phyloP scores from a whole-genome alignment of 2,329 filamentous ascomycete species.

The Aspergillus sp. region DNA sequence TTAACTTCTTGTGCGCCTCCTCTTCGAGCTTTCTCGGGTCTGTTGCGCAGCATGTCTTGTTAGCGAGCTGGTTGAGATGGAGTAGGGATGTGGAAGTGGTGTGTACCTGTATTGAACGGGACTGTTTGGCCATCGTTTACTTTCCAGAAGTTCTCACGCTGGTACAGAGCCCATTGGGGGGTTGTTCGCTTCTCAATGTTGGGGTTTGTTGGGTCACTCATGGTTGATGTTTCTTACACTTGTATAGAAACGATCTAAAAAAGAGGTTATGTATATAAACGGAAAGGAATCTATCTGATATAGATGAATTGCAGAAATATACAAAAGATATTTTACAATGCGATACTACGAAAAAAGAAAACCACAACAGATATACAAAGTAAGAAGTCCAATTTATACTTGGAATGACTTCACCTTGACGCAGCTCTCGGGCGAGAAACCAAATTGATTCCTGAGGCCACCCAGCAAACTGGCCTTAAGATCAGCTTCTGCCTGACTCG shows the following conservation, averaged over 20 bases:
- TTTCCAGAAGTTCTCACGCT: constrained; percentile 59
- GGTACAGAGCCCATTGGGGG: constrained; percentile 58
- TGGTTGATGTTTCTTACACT: constrained; percentile 7
- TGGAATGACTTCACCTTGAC: constrained; percentile 35
- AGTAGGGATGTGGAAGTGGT: neutral
- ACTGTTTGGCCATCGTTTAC: constrained; percentile 53
- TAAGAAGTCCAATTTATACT: neutral
- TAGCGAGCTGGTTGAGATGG: too few relatives aligned
- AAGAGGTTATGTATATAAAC: too few relatives aligned
- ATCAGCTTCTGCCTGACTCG: neutral
- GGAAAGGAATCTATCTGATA: too few relatives aligned
- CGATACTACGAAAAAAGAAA: neutral
- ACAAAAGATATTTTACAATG: neutral
- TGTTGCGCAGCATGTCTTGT: constrained; percentile 1
- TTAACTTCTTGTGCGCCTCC: constrained; percentile 58
- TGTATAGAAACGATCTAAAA: too few relatives aligned
- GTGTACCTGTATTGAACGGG: constrained; percentile 55
- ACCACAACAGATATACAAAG: too few relatives aligned
- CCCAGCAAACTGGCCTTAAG: neutral
- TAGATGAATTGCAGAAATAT: neutral
- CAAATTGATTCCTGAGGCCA: constrained; percentile 2
- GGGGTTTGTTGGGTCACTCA: constrained; percentile 53
- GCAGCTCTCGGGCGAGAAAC: constrained; percentile 19
- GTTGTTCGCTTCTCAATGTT: constrained; percentile 54
- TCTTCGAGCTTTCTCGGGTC: constrained; percentile 62